Conservation (phyloP, 371 early-diverging fungal species). For the Lichtheimia ornata region DNA sequence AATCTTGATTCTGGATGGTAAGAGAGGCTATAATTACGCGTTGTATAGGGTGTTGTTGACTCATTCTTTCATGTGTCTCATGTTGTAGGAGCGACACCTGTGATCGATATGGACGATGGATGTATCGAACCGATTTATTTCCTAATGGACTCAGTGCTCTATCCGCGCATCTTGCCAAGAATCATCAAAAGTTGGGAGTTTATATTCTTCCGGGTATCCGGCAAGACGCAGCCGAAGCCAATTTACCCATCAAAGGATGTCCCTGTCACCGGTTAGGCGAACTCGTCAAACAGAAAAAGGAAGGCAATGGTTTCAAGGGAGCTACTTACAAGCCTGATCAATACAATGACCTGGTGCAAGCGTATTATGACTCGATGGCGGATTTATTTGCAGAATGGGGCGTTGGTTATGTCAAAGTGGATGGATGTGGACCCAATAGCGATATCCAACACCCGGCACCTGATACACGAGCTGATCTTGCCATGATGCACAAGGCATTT, state of each 20-base stretch:
- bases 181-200: slow-evolving; percentile 44
- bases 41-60: no score
- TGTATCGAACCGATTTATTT: slow-evolving; percentile 34
- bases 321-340: slow-evolving; percentile 43
- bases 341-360: slow-evolving; percentile 27
- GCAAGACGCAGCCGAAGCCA: slow-evolving; percentile 27
- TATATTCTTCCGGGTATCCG: slow-evolving; percentile 50
- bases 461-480: slow-evolving; percentile 35
- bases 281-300: slow-evolving; percentile 22
- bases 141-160: slow-evolving; percentile 36
- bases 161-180: slow-evolving; percentile 28
- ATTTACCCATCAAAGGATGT: slow-evolving; percentile 25
- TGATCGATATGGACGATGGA: slow-evolving; percentile 47
- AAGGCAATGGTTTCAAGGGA: slow-evolving; percentile 46
- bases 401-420: slow-evolving; percentile 40
- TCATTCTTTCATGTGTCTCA: no score
- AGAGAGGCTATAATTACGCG: not conserved
- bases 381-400: slow-evolving; percentile 41
- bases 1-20: slow-evolving; percentile 54
- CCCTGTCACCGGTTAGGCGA: slow-evolving; percentile 17
- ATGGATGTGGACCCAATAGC: slow-evolving; percentile 39
- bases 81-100: slow-evolving; percentile 32
- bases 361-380: slow-evolving; percentile 42
- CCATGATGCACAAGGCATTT: slow-evolving; percentile 37
- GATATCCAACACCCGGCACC: slow-evolving; percentile 23